phyloP scores from a whole-genome alignment of 768 basidiomycete genomes.

The Russula sp. region DNA sequence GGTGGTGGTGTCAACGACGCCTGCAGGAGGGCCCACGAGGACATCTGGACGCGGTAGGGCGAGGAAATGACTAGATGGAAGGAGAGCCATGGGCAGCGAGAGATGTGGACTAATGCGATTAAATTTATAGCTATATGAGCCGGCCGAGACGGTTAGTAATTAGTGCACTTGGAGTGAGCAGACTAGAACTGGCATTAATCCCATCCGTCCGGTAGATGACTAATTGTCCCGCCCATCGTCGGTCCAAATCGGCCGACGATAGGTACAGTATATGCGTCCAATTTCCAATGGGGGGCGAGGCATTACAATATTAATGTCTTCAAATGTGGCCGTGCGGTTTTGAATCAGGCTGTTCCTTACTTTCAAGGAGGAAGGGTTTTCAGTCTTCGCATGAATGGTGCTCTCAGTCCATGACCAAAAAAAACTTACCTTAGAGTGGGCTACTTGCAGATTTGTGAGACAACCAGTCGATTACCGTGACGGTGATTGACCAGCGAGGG shows the following conservation, averaged over 20 bases:
- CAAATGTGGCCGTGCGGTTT: too few relatives aligned
- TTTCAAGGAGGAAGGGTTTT: neutral
- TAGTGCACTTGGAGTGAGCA: neutral
- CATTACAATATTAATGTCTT: too few relatives aligned
- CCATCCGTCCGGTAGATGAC: neutral
- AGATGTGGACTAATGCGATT: neutral
- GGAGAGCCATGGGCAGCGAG: constrained; percentile 10
- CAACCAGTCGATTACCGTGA: neutral
- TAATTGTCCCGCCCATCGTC: too few relatives aligned
- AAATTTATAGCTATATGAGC: too few relatives aligned
- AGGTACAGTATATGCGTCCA: too few relatives aligned
- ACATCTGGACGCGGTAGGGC: constrained; percentile 39
- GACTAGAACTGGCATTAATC: neutral
- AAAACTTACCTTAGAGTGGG: neutral
- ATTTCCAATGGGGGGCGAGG: too few relatives aligned
- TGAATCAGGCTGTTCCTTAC: too few relatives aligned
- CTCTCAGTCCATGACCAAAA: neutral
- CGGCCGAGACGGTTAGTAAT: neutral
- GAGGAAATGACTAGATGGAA: constrained; percentile 37
- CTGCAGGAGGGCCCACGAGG: constrained; percentile 31
- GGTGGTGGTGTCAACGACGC: constrained; percentile 39
- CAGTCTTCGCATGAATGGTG: neutral
- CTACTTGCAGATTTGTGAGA: neutral
- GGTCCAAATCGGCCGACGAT: too few relatives aligned
- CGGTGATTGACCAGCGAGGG: neutral